Base-by-base conservation (phyloP, 2,329 filamentous ascomycete species). In the Penicillium sp. region DNA sequence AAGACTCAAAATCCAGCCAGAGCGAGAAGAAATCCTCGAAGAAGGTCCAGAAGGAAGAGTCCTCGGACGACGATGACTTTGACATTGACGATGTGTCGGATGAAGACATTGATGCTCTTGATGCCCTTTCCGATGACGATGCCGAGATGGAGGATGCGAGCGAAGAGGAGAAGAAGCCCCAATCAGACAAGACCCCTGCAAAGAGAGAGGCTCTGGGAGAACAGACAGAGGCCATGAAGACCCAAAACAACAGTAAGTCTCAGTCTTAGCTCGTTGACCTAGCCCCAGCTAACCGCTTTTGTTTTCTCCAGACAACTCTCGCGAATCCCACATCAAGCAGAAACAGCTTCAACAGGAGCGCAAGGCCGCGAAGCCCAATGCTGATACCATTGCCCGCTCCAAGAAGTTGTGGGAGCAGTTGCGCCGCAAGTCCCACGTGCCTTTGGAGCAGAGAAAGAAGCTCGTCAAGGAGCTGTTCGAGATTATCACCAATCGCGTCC, bases 361-460 rank as follows among this genome's bases (percentile, higher is more conserved):
- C 60, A 96, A 91, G 77, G 86, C 88, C 31, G 86, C 88, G 36
- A 97, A 96, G 74, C 93, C 93, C 19, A 85, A 97, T 59, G 90
- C 92, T 65, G 91, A 97, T 68, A 83, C 88, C 64, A 84, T 97
- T 57, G 82, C 86, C 55, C 85, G 90, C 54, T 88, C 89, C 46
- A 99, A 99, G 79, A 95, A 96, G 76, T 81, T 99, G 45, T 99
- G 93, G 95, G 93, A 99, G 76, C 83, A 88, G 54, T 75, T 99
- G 66, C 86, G 93, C 57, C 80, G 89, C 62, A 97, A 97, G 75
- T 95, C 91, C 2, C 89, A 96, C 63, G 89, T 99, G 1, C 87
- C 90, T 34, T 84, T 86, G 62, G 88, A 95, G 33, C 91, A 99
- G 75, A 82, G 93, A 55, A 86, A 92, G 70, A 80, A 86, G 67